Conservation (phyloP, 2,329 filamentous ascomycete genomes). For the Sarocladium oryzae region DNA sequence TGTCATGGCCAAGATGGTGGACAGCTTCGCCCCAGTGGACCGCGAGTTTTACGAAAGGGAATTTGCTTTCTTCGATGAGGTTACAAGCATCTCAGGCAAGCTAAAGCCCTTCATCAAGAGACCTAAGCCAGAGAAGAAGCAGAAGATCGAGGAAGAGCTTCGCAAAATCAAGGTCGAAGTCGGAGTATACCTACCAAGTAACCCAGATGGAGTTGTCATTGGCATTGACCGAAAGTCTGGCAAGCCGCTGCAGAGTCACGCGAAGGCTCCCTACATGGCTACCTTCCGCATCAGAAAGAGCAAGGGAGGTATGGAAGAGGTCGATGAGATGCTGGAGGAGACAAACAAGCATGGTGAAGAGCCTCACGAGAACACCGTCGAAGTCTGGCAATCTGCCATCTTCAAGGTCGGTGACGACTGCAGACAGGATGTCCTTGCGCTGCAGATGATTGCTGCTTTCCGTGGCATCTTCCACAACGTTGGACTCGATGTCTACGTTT, state of each 20-base stretch:
- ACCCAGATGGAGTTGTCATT: slow-evolving; percentile 93
- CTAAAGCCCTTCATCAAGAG: slow-evolving; percentile 88
- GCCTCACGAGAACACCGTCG: slow-evolving; percentile 49
- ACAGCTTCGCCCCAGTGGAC: slow-evolving; percentile 73
- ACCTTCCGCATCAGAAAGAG: slow-evolving; percentile 94
- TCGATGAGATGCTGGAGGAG: slow-evolving; percentile 45
- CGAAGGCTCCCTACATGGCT: slow-evolving; percentile 98
- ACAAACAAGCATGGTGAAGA: slow-evolving; percentile 30
- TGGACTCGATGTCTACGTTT: slow-evolving; percentile 93
- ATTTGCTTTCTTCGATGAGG: slow-evolving; percentile 96
- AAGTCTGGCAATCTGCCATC: slow-evolving; percentile 98
- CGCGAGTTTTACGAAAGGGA: slow-evolving; percentile 86
- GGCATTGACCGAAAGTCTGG: slow-evolving; percentile 97
- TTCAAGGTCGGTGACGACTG: slow-evolving; percentile 99
- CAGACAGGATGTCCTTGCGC: slow-evolving; percentile 88
- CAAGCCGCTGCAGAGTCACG: slow-evolving; percentile 94
- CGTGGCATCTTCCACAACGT: slow-evolving; percentile 93
- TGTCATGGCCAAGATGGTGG: slow-evolving; percentile 78
- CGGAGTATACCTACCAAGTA: slow-evolving; percentile 93
- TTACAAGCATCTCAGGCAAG: slow-evolving; percentile 92
- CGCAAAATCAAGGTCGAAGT: slow-evolving; percentile 96
- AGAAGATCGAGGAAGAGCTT: slow-evolving; percentile 97
- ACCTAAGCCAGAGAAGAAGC: slow-evolving; percentile 93
- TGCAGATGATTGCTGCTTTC: slow-evolving; percentile 98
- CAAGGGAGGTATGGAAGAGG: slow-evolving; percentile 45